Base-by-base conservation (phyloP, 805 yeast species). In the Candida vaughaniae region DNA sequence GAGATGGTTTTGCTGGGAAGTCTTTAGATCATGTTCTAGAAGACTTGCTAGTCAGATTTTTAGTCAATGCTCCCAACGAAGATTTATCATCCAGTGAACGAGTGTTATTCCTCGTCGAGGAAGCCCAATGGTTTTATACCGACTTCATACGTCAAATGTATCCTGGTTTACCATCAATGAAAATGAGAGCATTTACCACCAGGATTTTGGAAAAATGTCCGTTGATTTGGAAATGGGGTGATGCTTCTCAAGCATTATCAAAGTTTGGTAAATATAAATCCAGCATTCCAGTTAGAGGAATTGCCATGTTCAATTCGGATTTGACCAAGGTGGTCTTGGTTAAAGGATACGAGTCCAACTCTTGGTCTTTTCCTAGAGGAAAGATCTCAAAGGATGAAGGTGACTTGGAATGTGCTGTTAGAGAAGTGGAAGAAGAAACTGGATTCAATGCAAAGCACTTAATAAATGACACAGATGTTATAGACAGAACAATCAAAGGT, bases 291-390 rank as follows among this genome's bases (percentile, higher is more conserved):
- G 99, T 93, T 2, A 73, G 99, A 51, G 99, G 99, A 22, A 93
- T 91, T 30, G 96, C 96, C 6, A 68, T 95, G 36, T 73, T 93
- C 52, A 89, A 87, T 55, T 68, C 74, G 36, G 75, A 73, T 22
- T 58, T 88, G 66, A 75, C 80, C 38, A 87, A 85, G 53, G 67
- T 87, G 8, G 55, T 95, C 19, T 64, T 93, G 46, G 95, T 93
- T 4, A 81, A 86, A 54, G 97, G 96, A 3, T 80, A 81, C 33
- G 95, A 86, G 45, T 75, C 89, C 9, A 62, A 66, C 22, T 64
- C 84, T 1, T 93, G 98, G 98, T 85, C 96, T 6, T 93, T 93
- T 53, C 99, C 99, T 5, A 72, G 96, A 58, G 99, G 99, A 5
- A 93, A 93, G 61, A 93, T 93, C 39, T 86, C 95, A 25, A 90